Percentiles rank a stretch among this genome's conserved stretches.
Conservation (phyloP, 257 asterid species). For the Salvia rosmarinus region DNA sequence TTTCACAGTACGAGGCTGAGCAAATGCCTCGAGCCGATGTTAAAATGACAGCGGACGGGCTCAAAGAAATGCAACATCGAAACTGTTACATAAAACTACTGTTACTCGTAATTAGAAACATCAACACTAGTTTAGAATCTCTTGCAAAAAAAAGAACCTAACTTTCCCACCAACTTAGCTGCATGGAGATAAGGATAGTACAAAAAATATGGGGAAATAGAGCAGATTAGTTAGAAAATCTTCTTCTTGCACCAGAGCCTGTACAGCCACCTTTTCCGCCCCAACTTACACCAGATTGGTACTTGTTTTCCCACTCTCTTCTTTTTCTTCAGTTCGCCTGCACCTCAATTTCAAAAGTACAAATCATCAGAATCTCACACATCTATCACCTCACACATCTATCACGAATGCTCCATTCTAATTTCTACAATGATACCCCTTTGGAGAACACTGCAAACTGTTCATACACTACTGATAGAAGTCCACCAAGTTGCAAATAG, state of each 20-base stretch:
- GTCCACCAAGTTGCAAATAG: background rate
- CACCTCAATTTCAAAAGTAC: slow-evolving; percentile 36
- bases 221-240: slow-evolving; percentile 40
- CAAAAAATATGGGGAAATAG: background rate
- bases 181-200: background rate
- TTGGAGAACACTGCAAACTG: background rate
- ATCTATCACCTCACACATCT: too few species aligned
- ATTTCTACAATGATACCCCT: slow-evolving; percentile 1
- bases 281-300: slow-evolving; percentile 85
- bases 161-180: background rate
- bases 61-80: too few species aligned
- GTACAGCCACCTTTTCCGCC: slow-evolving; percentile 64
- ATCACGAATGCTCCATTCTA: background rate
- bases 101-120: background rate
- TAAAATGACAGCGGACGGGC: too few species aligned
- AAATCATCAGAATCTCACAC: slow-evolving; percentile 24
- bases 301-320: slow-evolving; percentile 41
- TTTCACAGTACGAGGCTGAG: background rate
- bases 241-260: slow-evolving; percentile 55
- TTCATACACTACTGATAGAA: too few species aligned
- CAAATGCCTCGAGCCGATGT: background rate
- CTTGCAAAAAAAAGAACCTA: background rate
- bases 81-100: too few species aligned
- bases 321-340: slow-evolving; percentile 59
- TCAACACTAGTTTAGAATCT: background rate